Conservation (phyloP, 495 filamentous ascomycete genomes). For the Tetracladium marchalianum region DNA sequence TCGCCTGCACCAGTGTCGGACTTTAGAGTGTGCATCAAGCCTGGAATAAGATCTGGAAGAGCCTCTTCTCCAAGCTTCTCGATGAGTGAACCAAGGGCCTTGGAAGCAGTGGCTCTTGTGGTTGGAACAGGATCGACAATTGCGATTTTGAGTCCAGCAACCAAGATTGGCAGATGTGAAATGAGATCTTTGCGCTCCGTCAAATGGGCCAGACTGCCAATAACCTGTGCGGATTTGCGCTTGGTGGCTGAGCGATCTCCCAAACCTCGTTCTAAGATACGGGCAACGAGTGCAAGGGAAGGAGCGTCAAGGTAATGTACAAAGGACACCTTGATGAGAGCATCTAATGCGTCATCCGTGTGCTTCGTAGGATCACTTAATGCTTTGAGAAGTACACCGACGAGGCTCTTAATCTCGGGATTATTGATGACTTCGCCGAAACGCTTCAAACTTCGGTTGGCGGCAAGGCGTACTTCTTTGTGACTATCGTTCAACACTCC, state of each 20-base stretch:
- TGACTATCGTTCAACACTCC: slow-evolving; percentile 93
- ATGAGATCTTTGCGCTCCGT: slow-evolving; percentile 93
- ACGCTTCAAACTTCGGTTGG: slow-evolving; percentile 90
- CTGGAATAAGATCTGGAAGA: slow-evolving; percentile 91
- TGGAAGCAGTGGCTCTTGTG: slow-evolving; percentile 93
- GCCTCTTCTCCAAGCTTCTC: slow-evolving; percentile 98
- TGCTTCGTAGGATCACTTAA: slow-evolving; percentile 96
- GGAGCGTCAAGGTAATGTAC: slow-evolving; percentile 94
- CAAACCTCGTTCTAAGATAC: slow-evolving; percentile 89
- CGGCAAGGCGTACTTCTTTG: slow-evolving; percentile 85
- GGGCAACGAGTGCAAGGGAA: slow-evolving; percentile 85
- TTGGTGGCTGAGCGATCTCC: slow-evolving; percentile 88
- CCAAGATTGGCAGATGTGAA: slow-evolving; percentile 82
- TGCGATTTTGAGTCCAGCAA: slow-evolving; percentile 79
- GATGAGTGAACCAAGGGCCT: slow-evolving; percentile 86
- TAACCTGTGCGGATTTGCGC: slow-evolving; percentile 90
- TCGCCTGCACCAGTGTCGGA: slow-evolving; percentile 95
- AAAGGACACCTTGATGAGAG: slow-evolving; percentile 91
- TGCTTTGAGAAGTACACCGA: slow-evolving; percentile 86
- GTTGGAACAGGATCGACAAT: slow-evolving; percentile 93
- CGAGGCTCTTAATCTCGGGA: slow-evolving; percentile 86
- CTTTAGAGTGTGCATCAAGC: slow-evolving; percentile 94
- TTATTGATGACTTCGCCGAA: slow-evolving; percentile 98
- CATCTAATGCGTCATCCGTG: slow-evolving; percentile 88
- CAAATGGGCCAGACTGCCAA: slow-evolving; percentile 91